These are phyloP conservation scores for Thielaviopsis populi DNA, from an alignment of 2,329 filamentous ascomycete species.

Conservation along the genomic window DNA sequence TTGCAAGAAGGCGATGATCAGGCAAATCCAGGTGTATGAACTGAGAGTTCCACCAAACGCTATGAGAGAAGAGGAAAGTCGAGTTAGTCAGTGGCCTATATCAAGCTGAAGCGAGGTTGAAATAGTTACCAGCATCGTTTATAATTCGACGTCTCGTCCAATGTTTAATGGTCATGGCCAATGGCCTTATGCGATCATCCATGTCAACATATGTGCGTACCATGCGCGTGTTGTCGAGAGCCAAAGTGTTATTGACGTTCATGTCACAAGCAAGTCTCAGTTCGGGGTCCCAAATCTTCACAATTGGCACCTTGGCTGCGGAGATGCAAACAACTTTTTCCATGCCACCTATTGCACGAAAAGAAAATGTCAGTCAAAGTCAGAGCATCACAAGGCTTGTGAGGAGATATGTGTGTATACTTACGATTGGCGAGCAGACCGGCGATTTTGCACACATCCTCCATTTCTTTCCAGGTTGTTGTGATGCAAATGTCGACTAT, in stretches of 20 bases:
- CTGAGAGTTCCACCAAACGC: conserved; percentile 87
- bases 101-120: not conserved
- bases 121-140: conserved; percentile 81
- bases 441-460: conserved; percentile 81
- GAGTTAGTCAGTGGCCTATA: not conserved
- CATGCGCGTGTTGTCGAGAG: conserved; percentile 93
- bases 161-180: conserved; percentile 95
- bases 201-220: conserved; percentile 93
- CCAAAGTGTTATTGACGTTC: conserved; percentile 96
- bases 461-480: conserved; percentile 72
- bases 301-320: conserved; percentile 90
- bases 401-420: conserved; percentile 24
- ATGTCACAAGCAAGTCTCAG: conserved; percentile 82
- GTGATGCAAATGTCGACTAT: conserved; percentile 95
- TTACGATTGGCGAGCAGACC: conserved; percentile 71
- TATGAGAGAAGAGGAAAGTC: conserved; percentile 26
- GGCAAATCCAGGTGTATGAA: conserved; percentile 98
- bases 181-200: conserved; percentile 73
- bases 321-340: conserved; percentile 89
- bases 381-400: not conserved
- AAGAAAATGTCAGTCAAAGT: not conserved
- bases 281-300: conserved; percentile 97
- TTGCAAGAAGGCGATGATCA: conserved; percentile 94
- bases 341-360: conserved; percentile 63
- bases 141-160: conserved; percentile 88